These are phyloP conservation scores for Discostella pseudostelligera DNA, from an alignment of 108 stramenopile genomes.

Conservation along the genomic window DNA sequence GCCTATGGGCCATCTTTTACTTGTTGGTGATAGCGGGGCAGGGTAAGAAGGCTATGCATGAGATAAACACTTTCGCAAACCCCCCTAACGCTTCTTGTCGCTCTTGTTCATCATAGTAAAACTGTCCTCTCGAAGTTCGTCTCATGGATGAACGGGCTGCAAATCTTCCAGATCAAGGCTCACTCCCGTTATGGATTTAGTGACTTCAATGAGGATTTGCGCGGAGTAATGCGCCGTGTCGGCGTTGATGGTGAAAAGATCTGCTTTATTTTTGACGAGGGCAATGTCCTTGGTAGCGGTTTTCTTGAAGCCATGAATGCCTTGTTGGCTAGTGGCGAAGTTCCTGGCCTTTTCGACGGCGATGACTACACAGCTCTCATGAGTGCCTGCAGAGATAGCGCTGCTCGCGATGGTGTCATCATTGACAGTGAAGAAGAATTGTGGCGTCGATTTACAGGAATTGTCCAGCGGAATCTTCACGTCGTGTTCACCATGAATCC, in stretches of 20 bases:
- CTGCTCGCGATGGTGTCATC: constrained; percentile 77
- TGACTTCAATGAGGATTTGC: constrained; percentile 96
- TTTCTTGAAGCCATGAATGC: constrained; percentile 99
- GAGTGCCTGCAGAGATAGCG: constrained; percentile 87
- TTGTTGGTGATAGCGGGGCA: constrained; percentile 96
- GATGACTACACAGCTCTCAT: constrained; percentile 94
- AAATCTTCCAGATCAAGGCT: constrained; percentile 94
- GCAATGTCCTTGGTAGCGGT: constrained; percentile 87
- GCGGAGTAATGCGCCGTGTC: constrained; percentile 90
- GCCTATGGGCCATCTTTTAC: constrained; percentile 86
- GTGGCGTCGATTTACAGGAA: constrained; percentile 84
- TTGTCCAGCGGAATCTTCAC: constrained; percentile 96
- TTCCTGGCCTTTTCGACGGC: constrained; percentile 99
- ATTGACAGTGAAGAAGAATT: constrained; percentile 95
- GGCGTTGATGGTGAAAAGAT: constrained; percentile 97
- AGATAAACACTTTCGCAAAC: background rate
- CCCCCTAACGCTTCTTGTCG: constrained; percentile 20
- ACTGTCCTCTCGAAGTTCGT: constrained; percentile 83
- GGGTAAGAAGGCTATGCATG: constrained; percentile 81
- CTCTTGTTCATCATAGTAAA: constrained; percentile 22
- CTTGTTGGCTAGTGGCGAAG: constrained; percentile 97
- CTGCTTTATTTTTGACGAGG: constrained; percentile 98
- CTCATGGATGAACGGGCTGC: constrained; percentile 98
- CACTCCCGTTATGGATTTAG: constrained; percentile 90
- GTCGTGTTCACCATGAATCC: constrained; percentile 99